These are phyloP conservation scores for Corylus avellana DNA, from an alignment of 306 rosid genomes.

Conservation along the genomic window DNA sequence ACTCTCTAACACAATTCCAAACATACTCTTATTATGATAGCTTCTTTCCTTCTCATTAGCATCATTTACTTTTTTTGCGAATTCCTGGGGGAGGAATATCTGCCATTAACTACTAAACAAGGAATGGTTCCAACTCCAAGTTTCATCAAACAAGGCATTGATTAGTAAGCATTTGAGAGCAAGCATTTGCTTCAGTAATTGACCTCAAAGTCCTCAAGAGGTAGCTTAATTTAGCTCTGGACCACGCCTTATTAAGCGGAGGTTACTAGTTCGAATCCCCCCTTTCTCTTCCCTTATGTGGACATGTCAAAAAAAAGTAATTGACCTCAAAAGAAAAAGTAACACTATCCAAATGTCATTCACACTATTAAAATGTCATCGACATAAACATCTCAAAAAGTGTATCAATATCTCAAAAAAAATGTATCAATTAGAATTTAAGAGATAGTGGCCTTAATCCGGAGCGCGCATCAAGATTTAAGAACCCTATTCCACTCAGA, in stretches of 20 bases:
- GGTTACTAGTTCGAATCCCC: too few species aligned
- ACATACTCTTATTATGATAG: background rate
- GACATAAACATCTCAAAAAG: background rate
- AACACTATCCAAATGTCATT: background rate
- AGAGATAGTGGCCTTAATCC: background rate
- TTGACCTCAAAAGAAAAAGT: background rate
- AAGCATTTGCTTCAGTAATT: background rate
- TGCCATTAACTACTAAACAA: too few species aligned
- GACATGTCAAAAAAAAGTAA: background rate
- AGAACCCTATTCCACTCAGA: background rate
- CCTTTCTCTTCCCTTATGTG: too few species aligned
- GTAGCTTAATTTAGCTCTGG: too few species aligned
- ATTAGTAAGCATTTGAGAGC: background rate
- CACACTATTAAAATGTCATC: background rate
- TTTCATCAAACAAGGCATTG: background rate
- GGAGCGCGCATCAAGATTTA: background rate
- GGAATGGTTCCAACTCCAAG: background rate
- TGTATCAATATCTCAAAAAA: too few species aligned
- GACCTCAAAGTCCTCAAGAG: too few species aligned
- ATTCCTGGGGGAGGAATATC: background rate
- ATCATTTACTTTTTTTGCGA: background rate
- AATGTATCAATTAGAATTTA: background rate
- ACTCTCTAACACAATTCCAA: too few species aligned
- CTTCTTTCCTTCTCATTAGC: background rate
- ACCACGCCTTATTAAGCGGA: too few species aligned